phyloP scores from a whole-genome alignment of 1,284 basidiomycete species.

The Apiotrichum gracile region DNA sequence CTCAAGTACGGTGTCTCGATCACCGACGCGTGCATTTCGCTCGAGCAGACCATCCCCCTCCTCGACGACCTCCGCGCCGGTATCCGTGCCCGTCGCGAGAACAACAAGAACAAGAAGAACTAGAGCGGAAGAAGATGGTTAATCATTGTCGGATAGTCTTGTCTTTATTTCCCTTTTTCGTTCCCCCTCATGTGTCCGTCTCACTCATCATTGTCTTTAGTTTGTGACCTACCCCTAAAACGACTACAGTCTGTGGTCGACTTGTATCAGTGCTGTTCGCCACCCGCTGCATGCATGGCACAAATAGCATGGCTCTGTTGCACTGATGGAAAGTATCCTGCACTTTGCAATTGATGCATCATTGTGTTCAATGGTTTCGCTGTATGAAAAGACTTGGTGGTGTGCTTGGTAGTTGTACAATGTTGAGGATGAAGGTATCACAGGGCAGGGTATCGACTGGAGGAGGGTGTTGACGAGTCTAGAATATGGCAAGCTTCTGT shows the following conservation, averaged over 20 bases:
- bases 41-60: constrained; percentile 75
- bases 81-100: constrained; percentile 63
- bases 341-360: no score
- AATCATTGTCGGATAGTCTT: background rate
- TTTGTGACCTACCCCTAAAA: no score
- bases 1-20: constrained; percentile 71
- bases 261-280: background rate
- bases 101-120: constrained; percentile 32
- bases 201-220: background rate
- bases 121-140: no score
- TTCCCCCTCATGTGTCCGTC: background rate
- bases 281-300: background rate
- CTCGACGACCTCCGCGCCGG: constrained; percentile 75
- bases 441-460: no score
- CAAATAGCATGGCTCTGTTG: background rate
- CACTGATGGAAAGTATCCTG: no score
- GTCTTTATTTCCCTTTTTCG: background rate
- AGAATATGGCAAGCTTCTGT: no score
- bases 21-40: constrained; percentile 70
- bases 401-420: no score
- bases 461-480: no score
- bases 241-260: background rate
- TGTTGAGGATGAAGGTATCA: background rate
- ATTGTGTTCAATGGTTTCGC: no score
- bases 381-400: no score